Conservation (phyloP, 257 asterid genomes). For the Solanum ossicruentum region DNA sequence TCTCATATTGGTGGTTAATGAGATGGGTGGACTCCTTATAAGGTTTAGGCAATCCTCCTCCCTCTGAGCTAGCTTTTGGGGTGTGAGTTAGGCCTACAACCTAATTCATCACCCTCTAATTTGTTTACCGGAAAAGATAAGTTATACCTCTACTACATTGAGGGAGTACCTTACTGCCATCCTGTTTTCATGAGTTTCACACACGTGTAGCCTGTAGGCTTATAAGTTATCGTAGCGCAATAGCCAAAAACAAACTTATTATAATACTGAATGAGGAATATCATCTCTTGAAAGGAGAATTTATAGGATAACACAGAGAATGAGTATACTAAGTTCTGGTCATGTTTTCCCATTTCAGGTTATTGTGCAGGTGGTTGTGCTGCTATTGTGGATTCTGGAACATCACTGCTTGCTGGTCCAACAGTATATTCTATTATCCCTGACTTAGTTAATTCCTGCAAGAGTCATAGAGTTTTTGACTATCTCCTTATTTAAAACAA, state of each 20-base stretch:
- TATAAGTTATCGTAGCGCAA: not conserved
- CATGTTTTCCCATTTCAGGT: constrained; percentile 29
- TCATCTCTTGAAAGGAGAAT: not conserved
- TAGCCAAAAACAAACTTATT: not conserved
- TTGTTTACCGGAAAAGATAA: not conserved
- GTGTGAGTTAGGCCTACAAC: no score
- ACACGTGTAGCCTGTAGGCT: not conserved
- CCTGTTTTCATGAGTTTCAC: not conserved
- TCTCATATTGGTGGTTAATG: no score
- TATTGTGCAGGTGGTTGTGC: constrained; percentile 74
- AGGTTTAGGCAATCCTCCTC: no score
- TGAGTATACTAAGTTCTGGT: not conserved
- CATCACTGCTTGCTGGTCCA: constrained; percentile 89
- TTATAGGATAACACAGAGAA: not conserved
- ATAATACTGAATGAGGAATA: not conserved
- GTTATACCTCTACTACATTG: not conserved
- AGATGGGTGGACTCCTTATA: no score
- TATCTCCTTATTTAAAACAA: not conserved
- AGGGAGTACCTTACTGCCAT: not conserved
- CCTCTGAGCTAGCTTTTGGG: no score
- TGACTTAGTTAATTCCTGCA: not conserved
- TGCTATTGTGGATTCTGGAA: constrained; percentile 96
- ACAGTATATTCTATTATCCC: constrained; percentile 36
- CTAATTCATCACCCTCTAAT: no score
- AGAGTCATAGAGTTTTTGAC: not conserved